Conservation (phyloP, 768 basidiomycete species). For the Russula sp. region DNA sequence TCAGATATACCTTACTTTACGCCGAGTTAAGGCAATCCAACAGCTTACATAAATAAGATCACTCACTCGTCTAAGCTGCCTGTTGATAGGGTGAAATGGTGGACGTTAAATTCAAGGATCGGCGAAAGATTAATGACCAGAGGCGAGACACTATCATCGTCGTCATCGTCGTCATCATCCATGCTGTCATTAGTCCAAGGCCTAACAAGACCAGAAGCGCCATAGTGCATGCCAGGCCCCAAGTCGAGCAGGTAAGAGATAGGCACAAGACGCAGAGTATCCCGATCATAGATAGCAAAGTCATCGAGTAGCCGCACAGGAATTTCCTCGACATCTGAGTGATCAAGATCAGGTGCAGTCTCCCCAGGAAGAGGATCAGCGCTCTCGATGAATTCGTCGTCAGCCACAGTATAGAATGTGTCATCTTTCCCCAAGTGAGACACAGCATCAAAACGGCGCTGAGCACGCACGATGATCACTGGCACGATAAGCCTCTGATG, state of each 20-base stretch:
- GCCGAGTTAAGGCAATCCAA: background rate
- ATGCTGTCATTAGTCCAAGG: constrained; percentile 29
- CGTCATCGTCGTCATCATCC: constrained; percentile 3
- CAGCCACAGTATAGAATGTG: background rate
- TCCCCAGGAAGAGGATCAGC: constrained; percentile 1
- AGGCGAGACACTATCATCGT: background rate
- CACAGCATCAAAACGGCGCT: too few species aligned
- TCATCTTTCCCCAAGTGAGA: background rate
- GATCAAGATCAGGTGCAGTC: background rate
- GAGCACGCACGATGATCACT: background rate
- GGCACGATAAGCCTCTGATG: background rate
- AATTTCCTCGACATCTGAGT: constrained; percentile 30
- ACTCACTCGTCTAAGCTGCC: constrained; percentile 40
- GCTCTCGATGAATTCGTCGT: background rate
- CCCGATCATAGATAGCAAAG: constrained; percentile 45
- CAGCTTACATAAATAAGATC: background rate
- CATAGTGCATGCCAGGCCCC: constrained; percentile 26
- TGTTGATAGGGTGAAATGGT: constrained; percentile 30
- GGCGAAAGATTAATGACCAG: constrained; percentile 34
- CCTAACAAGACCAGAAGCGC: constrained; percentile 34
- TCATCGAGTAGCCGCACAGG: constrained; percentile 51
- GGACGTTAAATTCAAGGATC: constrained; percentile 43
- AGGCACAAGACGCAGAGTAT: constrained; percentile 34
- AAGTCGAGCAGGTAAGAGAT: constrained; percentile 35
- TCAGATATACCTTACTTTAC: constrained; percentile 53